These are phyloP conservation scores for Secale cereale DNA, from an alignment of 176 grass and related monocot species.

Conservation along the genomic window DNA sequence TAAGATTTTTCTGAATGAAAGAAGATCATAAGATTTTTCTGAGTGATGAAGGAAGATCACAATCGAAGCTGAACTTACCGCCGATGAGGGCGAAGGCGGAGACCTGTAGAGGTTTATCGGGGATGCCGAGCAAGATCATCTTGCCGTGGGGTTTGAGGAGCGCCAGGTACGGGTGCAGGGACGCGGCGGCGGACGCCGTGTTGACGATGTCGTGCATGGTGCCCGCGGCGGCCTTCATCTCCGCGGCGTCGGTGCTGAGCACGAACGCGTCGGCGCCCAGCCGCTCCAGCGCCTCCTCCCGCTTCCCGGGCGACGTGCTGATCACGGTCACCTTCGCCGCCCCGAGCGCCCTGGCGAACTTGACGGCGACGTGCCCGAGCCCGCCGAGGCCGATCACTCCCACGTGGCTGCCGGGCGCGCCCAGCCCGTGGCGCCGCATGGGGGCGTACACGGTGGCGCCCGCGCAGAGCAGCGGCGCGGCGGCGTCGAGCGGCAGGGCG, in stretches of 20 bases:
- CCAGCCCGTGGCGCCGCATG: constrained; percentile 48
- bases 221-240: constrained; percentile 48
- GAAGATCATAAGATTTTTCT: background rate
- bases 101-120: constrained; percentile 48
- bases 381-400: constrained; percentile 64
- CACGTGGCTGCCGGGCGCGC: constrained; percentile 32
- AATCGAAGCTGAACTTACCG: constrained; percentile 9
- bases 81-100: constrained; percentile 37
- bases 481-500: constrained; percentile 34
- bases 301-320: constrained; percentile 44
- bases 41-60: background rate
- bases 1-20: no score
- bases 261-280: constrained; percentile 51
- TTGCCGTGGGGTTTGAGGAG: constrained; percentile 53
- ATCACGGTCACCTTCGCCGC: constrained; percentile 62
- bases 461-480: constrained; percentile 61
- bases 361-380: constrained; percentile 65
- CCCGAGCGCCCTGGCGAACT: constrained; percentile 61
- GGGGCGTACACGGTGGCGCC: constrained; percentile 63
- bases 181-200: constrained; percentile 34
- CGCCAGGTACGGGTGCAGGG: constrained; percentile 23
- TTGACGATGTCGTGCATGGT: constrained; percentile 66
- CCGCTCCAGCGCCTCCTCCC: constrained; percentile 45
- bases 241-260: constrained; percentile 30
- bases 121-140: constrained; percentile 53